Conservation (phyloP, 192 early-diverging fungal genomes). For the Coemansia sp. region DNA sequence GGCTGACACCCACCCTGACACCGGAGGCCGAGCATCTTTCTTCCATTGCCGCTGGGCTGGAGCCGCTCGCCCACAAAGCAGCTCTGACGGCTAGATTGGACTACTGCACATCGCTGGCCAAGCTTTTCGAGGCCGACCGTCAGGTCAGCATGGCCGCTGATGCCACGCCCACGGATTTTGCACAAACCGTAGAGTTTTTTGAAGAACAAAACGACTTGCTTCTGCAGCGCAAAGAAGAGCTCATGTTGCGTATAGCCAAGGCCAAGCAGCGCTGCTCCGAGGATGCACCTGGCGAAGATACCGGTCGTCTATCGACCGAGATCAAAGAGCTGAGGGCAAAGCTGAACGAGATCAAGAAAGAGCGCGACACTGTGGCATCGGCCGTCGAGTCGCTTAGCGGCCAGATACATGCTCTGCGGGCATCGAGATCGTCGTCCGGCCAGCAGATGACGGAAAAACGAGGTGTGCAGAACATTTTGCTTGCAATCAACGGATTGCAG, state of each 20-base stretch:
- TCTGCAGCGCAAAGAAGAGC: constrained; percentile 29
- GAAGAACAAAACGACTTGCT: constrained; percentile 26
- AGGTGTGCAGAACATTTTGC: constrained; percentile 41
- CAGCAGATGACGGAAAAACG: constrained; percentile 43
- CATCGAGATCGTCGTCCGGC: constrained; percentile 33
- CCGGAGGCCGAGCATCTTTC: constrained; percentile 10
- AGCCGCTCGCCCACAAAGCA: constrained; percentile 42
- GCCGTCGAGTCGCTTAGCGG: constrained; percentile 22
- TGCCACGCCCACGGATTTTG: constrained; percentile 18
- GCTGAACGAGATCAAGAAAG: constrained; percentile 12
- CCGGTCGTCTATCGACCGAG: constrained; percentile 20
- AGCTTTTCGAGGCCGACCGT: constrained; percentile 48
- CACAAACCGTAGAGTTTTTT: constrained; percentile 17
- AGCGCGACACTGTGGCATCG: constrained; percentile 20
- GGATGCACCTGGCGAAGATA: constrained; percentile 21
- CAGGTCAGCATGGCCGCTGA: constrained; percentile 25
- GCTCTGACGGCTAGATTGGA: constrained; percentile 45
- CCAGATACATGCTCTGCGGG: constrained; percentile 35
- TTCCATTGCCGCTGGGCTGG: constrained; percentile 16
- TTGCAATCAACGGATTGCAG: constrained; percentile 50
- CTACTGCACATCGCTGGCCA: constrained; percentile 37
- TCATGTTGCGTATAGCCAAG: constrained; percentile 36
- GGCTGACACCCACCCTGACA: constrained; percentile 14
- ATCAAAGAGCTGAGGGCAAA: constrained; percentile 29
- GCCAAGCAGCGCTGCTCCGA: constrained; percentile 24